Evolutionary conservation across 306 rosid species (phyloP).

Genomic region (Cyclanthera cordifolia): DNA sequence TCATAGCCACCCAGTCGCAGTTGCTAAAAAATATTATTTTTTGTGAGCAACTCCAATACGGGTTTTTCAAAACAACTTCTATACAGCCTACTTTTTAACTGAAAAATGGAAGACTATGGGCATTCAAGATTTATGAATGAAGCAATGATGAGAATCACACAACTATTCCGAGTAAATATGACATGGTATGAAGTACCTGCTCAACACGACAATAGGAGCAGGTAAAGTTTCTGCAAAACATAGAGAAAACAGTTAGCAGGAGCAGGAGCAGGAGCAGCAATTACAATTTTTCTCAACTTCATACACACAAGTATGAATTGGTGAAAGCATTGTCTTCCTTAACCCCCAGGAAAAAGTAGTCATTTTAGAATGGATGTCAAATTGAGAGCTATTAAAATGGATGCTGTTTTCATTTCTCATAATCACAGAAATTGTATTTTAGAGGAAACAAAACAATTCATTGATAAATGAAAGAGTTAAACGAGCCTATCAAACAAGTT

Average conservation of each 20-base stretch:
- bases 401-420: not conserved
- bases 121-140: not conserved
- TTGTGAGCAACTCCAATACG: not conserved
- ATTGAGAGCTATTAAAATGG: not conserved
- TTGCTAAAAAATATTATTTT: not conserved
- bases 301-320: not conserved
- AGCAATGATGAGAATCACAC: not conserved
- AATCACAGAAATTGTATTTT: not conserved
- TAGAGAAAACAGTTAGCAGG: conserved; percentile 1
- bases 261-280: not conserved
- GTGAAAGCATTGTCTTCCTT: not conserved
- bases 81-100: not conserved
- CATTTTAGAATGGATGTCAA: not conserved
- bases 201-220: conserved; percentile 79
- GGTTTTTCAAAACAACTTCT: not conserved
- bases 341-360: not conserved
- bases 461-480: too few species aligned
- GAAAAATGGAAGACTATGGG: not conserved
- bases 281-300: not conserved
- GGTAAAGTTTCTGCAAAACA: conserved; percentile 58
- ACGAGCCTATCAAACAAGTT: too few species aligned
- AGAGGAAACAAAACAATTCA: too few species aligned
- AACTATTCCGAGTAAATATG: not conserved
- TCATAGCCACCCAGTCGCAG: not conserved
- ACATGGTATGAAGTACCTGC: conserved; percentile 45